These are phyloP conservation scores for Zygosaccharomyces bailii DNA, from an alignment of 805 yeast species.

Conservation along the genomic window DNA sequence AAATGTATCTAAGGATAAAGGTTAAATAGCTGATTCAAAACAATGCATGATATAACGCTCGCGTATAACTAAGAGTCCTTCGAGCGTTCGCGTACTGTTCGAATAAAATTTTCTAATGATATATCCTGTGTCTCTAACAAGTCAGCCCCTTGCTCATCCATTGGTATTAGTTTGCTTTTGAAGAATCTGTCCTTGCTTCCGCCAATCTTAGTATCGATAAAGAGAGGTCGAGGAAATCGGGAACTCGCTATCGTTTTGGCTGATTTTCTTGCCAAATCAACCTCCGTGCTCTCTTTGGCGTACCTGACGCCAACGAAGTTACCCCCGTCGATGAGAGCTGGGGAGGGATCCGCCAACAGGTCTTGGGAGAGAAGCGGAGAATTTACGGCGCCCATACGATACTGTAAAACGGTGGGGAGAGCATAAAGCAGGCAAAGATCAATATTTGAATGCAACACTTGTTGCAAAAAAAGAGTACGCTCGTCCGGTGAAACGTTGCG, in stretches of 20 bases:
- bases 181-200: conserved; percentile 24
- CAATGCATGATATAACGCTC: too few species aligned
- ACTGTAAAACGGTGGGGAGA: conserved; percentile 4
- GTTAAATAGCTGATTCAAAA: too few species aligned
- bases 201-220: conserved; percentile 12
- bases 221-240: conserved; percentile 14
- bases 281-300: conserved; percentile 2
- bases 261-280: not conserved
- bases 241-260: conserved; percentile 1
- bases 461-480: conserved; percentile 15
- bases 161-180: conserved; percentile 17
- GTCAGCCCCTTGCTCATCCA: not conserved
- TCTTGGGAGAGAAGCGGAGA: conserved; percentile 9
- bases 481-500: conserved; percentile 26
- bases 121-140: conserved; percentile 19
- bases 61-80: not conserved
- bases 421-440: conserved; percentile 1
- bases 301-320: conserved; percentile 18
- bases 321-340: conserved; percentile 21
- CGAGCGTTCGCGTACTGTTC: not conserved
- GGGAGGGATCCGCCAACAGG: conserved; percentile 5
- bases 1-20: not conserved
- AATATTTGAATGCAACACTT: conserved; percentile 9
- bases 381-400: not conserved
- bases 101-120: conserved; percentile 5